These are phyloP conservation scores for Vitis hybrid DNA, from an alignment of 177 flowering plant species.

Conservation along the genomic window DNA sequence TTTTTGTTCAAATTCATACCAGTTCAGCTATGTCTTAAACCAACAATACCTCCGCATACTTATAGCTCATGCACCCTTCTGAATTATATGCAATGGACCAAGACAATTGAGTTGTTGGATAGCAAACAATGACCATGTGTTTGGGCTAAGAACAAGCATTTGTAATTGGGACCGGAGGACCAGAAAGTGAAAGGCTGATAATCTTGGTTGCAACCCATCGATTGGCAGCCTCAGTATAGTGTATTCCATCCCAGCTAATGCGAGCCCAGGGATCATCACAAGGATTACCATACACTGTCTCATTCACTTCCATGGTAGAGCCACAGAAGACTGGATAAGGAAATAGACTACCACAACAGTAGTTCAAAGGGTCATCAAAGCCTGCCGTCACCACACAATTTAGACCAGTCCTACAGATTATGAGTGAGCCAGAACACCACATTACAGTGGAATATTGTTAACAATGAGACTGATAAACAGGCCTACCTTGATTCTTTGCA, in stretches of 20 bases:
- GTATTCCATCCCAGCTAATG: constrained; percentile 84
- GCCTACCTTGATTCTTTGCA: constrained; percentile 47
- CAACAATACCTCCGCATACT: too few relatives aligned
- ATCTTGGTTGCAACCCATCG: constrained; percentile 44
- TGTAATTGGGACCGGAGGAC: constrained; percentile 27
- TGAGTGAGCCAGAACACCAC: background rate
- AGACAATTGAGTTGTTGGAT: too few relatives aligned
- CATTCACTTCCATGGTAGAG: constrained; percentile 37
- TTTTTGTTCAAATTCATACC: too few relatives aligned
- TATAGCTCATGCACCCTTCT: too few relatives aligned
- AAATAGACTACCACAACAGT: constrained; percentile 56
- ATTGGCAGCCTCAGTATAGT: constrained; percentile 68
- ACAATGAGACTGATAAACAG: background rate
- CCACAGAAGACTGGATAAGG: constrained; percentile 52
- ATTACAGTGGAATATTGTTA: background rate
- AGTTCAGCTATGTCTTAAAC: too few relatives aligned
- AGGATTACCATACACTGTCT: constrained; percentile 50
- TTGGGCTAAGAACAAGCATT: constrained; percentile 11
- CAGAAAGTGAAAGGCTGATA: constrained; percentile 42
- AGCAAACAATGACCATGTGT: too few relatives aligned
- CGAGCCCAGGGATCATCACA: constrained; percentile 42
- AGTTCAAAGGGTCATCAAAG: constrained; percentile 54
- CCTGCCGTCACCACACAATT: constrained; percentile 34
- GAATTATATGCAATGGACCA: too few relatives aligned
- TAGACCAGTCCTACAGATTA: background rate